A percentile compares a stretch with the other conserved stretches of the same genome.
phyloP scores from a whole-genome alignment of 2,329 filamentous ascomycete genomes.

The Pestalotiopsis sp. region DNA sequence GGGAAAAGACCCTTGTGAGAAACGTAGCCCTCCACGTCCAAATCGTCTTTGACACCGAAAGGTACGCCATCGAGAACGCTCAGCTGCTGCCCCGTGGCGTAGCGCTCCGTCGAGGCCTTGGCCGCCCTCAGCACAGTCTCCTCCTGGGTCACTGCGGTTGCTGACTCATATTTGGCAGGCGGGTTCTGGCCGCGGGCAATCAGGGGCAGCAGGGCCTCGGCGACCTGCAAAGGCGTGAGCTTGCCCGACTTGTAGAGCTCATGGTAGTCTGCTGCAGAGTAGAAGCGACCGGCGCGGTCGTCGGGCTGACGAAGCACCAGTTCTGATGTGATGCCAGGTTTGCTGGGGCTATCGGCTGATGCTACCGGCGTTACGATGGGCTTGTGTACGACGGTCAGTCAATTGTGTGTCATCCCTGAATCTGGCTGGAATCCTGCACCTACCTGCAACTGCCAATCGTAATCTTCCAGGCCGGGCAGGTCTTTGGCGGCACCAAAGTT shows the following conservation, averaged over 20 bases:
- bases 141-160: conserved; percentile 70
- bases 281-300: conserved; percentile 55
- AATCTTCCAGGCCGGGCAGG: conserved; percentile 46
- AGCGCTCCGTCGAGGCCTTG: conserved; percentile 72
- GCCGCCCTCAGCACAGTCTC: conserved; percentile 70
- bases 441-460: conserved; percentile 53
- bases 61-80: conserved; percentile 81
- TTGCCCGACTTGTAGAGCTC: conserved; percentile 70
- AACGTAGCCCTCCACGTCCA: conserved; percentile 70
- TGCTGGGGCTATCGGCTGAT: conserved; percentile 27
- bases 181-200: conserved; percentile 62
- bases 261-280: conserved; percentile 77
- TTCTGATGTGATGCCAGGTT: conserved; percentile 44
- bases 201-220: conserved; percentile 70
- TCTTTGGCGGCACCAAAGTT: conserved; percentile 51
- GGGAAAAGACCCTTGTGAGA: conserved; percentile 66
- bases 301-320: conserved; percentile 43
- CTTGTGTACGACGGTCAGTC: conserved; percentile 33
- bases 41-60: conserved; percentile 82
- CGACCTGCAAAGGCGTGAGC: conserved; percentile 73
- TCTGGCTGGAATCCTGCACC: conserved; percentile 18
- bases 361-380: conserved; percentile 59
- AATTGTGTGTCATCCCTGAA: neutral
- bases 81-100: conserved; percentile 65
- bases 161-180: conserved; percentile 65